A percentile compares a stretch with the other conserved stretches of the same genome.
These are phyloP conservation scores for Hymenotorrendiella dingleyae DNA, from an alignment of 2,329 filamentous ascomycete genomes.

Conservation along the genomic window DNA sequence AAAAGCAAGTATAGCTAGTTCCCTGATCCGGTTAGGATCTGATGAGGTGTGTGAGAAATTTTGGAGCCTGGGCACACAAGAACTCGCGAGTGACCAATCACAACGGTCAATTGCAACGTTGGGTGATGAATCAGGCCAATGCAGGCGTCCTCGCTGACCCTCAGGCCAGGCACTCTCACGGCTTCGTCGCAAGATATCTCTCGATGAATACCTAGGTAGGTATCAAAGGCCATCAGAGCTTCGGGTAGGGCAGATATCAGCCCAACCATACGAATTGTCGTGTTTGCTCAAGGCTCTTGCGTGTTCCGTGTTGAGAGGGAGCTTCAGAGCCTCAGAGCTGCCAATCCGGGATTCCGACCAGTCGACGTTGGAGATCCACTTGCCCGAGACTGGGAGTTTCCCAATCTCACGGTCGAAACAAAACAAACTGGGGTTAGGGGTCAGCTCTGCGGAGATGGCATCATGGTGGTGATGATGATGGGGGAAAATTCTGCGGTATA, in stretches of 20 bases:
- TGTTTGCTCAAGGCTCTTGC: neutral
- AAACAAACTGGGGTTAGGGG: neutral
- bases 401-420: too few relatives aligned
- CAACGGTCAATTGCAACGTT: neutral
- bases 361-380: too few relatives aligned
- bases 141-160: too few relatives aligned
- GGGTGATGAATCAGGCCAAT: neutral
- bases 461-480: neutral
- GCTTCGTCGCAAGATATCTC: neutral
- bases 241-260: too few relatives aligned
- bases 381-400: too few relatives aligned
- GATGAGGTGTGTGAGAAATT: neutral
- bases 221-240: too few relatives aligned
- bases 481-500: constrained; percentile 7
- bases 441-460: constrained; percentile 2
- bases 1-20: neutral
- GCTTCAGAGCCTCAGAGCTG: too few relatives aligned
- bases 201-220: too few relatives aligned
- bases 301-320: too few relatives aligned
- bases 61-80: neutral
- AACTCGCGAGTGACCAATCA: constrained; percentile 1
- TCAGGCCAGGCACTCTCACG: neutral
- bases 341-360: too few relatives aligned
- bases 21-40: neutral
- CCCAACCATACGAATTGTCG: too few relatives aligned